Base-by-base conservation (phyloP, 495 filamentous ascomycete genomes). In the Penicillium malachiteum region DNA sequence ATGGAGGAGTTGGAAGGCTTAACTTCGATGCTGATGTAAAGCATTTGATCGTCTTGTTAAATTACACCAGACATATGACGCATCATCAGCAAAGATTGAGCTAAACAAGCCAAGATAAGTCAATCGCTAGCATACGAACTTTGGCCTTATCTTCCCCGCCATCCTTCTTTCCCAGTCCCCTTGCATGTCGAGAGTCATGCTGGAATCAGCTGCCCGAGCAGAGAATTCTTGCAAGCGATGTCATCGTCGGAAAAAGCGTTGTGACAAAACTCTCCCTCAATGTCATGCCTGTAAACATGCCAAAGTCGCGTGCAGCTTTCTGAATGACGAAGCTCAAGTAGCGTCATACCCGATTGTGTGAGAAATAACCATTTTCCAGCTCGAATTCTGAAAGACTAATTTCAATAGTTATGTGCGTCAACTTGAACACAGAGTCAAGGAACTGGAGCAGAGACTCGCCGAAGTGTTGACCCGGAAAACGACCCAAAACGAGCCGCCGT, bases 241-340 rank as follows among this genome's bases (percentile, higher is more conserved):
- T 38, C 67, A 74, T 54, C 65, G 64, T 33, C 43, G 71, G 8
- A 74, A 74, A 55, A 74, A 74, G 56, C 67, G 69, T 18, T 74
- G 71, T 46, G 69, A 74, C 52, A 70, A 64, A 33, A 51, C 52
- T 3, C 50, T 74, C 3, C 71, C 71, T 0, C 60, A 70, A 46
- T 74, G 71, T 37, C 58, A 66, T 12, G 67, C 65, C 10, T 74
- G 71, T 57, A 51, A 50, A 16, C 62, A 57, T 33, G 71, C 71
- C 5, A 62, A 67, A 49, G 57, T 71, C 14, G 16, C 58, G 18
- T 74, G 71, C 45, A 74, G 71, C 50, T 74, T 71, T 54, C 55
- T 70, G 8, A 67, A 72, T 41, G 69, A 70, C 49, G 67, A 71
- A 40, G 50, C 60, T 14, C 68, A 74, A 31, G 64, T 66, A 5